Evolutionary conservation across 345 rosid genomes (phyloP), one percentile per base, ranked within the genome.

Genomic region (Barbarea vulgaris): DNA sequence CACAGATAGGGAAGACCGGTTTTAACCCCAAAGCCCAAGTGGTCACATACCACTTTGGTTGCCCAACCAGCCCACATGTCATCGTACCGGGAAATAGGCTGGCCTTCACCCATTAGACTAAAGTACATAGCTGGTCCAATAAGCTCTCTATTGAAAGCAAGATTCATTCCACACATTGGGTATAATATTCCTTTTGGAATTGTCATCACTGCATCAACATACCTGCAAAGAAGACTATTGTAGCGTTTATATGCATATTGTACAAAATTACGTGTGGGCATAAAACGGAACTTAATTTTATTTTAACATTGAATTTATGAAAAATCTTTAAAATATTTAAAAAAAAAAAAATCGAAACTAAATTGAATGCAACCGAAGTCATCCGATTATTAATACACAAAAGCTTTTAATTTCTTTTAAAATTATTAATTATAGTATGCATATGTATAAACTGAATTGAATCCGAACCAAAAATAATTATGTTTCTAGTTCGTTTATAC

Each of bases 31-130:
- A 85, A 77, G 19, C 93, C 90, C 86, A 91, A 42, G 75, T 89
- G 97, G 64, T 91, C 93, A 75, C 97, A 89, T 13, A 89, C 86
- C 28, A 91, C 97, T 85, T 91, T 91, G 33, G 71, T 81, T 83
- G 91, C 87, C 97, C 97, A 91, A 41, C 97, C 96, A 77, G 96
- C 97, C 97, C 97, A 91, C 96, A 91, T 91, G 65, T 91, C 96
- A 50, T 91, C 96, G 2, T 91, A 89, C 36, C 97, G 90, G 1
- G 91, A 90, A 70, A 91, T 86, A 37, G 97, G 97, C 74, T 91
- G 97, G 55, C 95, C 93, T 77, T 91, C 95, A 52, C 97, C 95
- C 97, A 91, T 91, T 73, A 91, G 91, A 21, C 97, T 85, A 41
- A 89, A 91, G 81, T 91, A 91, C 93, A 91, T 89, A 34, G 96